Conservation (phyloP, 1,139 yeast genomes). For the Blastobotrys malaysiensis region DNA sequence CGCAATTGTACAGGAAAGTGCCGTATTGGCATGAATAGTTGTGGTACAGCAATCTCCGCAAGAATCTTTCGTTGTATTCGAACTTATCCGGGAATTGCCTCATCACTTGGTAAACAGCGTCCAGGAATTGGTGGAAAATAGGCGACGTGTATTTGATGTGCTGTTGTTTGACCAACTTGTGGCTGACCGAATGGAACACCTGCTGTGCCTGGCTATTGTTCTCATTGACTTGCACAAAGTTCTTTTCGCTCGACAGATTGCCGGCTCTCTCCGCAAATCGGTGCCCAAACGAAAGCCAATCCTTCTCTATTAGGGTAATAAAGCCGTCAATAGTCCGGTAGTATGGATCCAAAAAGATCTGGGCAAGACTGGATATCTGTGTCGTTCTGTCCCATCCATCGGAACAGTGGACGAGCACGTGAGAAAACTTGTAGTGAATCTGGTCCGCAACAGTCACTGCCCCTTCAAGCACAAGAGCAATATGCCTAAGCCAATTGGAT, state of each 20-base stretch:
- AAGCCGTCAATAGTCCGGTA: slow-evolving; percentile 86
- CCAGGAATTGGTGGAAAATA: slow-evolving; percentile 87
- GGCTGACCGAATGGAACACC: slow-evolving; percentile 34
- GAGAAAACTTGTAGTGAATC: slow-evolving; percentile 74
- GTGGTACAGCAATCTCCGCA: slow-evolving; percentile 80
- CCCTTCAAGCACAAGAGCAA: slow-evolving; percentile 64
- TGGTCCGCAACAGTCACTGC: slow-evolving; percentile 76
- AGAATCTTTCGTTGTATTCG: slow-evolving; percentile 84
- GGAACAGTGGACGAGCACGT: slow-evolving; percentile 84
- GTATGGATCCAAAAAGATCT: slow-evolving; percentile 84
- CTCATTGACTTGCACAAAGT: slow-evolving; percentile 26
- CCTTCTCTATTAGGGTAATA: slow-evolving; percentile 80
- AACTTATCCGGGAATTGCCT: slow-evolving; percentile 67
- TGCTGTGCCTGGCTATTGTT: slow-evolving; percentile 34
- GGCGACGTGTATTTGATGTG: slow-evolving; percentile 67
- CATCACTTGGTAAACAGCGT: slow-evolving; percentile 74
- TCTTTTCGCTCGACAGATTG: slow-evolving; percentile 42
- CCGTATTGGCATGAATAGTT: slow-evolving; percentile 94
- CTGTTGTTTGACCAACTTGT: slow-evolving; percentile 29
- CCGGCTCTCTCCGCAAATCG: slow-evolving; percentile 81
- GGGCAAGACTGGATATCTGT: slow-evolving; percentile 78
- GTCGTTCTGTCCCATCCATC: slow-evolving; percentile 99
- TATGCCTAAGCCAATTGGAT: slow-evolving; percentile 76
- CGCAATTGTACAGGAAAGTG: slow-evolving; percentile 73
- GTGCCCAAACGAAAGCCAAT: slow-evolving; percentile 94